phyloP scores from a whole-genome alignment of 306 rosid species.

The Myrica gale region DNA sequence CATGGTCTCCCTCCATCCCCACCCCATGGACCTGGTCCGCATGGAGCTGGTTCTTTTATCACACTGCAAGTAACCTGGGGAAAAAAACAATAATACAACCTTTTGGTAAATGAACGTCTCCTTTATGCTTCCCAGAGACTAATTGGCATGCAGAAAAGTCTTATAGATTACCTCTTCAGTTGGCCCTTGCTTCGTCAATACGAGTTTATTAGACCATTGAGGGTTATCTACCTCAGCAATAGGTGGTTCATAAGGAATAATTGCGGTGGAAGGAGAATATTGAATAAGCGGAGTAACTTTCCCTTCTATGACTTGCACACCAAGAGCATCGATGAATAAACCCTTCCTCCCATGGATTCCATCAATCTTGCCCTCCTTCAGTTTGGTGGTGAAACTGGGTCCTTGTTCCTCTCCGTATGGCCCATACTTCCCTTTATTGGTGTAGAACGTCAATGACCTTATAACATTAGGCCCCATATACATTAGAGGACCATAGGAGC shows the following conservation, averaged over 20 bases:
- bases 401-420: conserved; percentile 89
- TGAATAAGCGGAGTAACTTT: conserved; percentile 39
- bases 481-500: conserved; percentile 67
- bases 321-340: conserved; percentile 77
- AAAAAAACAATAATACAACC: background rate
- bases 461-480: conserved; percentile 72
- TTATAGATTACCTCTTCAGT: conserved; percentile 53
- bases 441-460: conserved; percentile 76
- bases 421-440: conserved; percentile 59
- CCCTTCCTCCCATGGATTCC: conserved; percentile 90
- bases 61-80: conserved; percentile 60
- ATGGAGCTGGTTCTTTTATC: conserved; percentile 76
- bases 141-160: conserved; percentile 11
- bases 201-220: conserved; percentile 51
- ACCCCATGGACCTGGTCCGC: conserved; percentile 99
- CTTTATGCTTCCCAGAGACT: background rate
- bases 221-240: conserved; percentile 40
- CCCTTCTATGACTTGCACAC: conserved; percentile 75
- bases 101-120: background rate
- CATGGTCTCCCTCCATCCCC: conserved; percentile 90
- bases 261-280: conserved; percentile 36
- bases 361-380: conserved; percentile 70
- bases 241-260: conserved; percentile 37
- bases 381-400: conserved; percentile 54
- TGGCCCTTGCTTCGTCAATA: conserved; percentile 46